Conservation (phyloP, 495 filamentous ascomycete species). For the Apodospora peruviana region DNA sequence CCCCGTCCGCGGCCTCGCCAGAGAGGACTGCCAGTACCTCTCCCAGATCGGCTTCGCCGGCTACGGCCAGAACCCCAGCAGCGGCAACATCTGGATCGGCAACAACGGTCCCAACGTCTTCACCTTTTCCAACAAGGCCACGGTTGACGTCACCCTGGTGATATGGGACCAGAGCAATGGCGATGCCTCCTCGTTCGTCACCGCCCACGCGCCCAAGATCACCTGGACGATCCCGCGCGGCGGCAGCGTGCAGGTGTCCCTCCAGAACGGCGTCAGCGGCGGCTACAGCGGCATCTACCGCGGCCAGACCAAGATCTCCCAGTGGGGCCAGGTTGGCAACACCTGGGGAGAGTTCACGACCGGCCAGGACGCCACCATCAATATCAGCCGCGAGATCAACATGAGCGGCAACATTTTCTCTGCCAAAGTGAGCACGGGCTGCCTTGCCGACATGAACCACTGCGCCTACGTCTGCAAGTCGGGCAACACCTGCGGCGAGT, state of each 20-base stretch:
- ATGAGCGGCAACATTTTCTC: conserved; percentile 25
- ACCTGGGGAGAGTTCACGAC: conserved; percentile 29
- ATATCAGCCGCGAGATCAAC: conserved; percentile 26
- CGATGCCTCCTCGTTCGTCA: conserved; percentile 8
- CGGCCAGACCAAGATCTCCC: conserved; percentile 1
- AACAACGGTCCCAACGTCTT: conserved; percentile 14
- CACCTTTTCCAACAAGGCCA: conserved; percentile 9
- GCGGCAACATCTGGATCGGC: conserved; percentile 5
- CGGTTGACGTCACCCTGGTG: conserved; percentile 6
- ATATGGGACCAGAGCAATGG: conserved; percentile 8
- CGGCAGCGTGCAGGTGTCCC: conserved; percentile 3
- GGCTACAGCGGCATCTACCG: conserved; percentile 4
- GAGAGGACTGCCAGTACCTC: conserved; percentile 6
- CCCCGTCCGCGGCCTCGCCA: neutral
- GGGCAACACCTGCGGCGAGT: conserved; percentile 10
- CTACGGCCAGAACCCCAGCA: neutral
- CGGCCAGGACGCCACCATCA: conserved; percentile 13
- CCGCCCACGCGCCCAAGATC: conserved; percentile 1
- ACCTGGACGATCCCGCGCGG: conserved; percentile 7
- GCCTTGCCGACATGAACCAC: conserved; percentile 6
- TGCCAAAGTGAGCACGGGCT: conserved; percentile 8
- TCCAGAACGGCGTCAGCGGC: conserved; percentile 10
- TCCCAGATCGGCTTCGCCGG: conserved; percentile 1
- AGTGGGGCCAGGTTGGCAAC: conserved; percentile 21
- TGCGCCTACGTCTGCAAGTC: conserved; percentile 14